phyloP scores from a whole-genome alignment of 2,329 filamentous ascomycete species.

The Fusarium nurragi region DNA sequence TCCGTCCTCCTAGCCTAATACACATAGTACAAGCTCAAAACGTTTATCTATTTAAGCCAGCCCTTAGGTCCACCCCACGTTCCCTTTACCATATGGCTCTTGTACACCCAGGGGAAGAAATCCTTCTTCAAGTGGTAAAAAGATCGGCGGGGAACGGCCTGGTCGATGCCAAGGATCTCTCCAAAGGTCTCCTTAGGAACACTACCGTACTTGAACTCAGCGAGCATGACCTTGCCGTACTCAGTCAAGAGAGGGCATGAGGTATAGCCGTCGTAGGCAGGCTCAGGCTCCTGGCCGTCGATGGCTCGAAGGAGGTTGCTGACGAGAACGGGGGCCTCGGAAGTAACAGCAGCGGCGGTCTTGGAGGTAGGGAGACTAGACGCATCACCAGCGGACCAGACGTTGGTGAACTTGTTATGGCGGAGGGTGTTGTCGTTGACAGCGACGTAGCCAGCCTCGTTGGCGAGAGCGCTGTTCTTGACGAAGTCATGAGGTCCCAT shows the following conservation, averaged over 20 bases:
- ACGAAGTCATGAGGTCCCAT: conserved; percentile 66
- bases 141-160: conserved; percentile 61
- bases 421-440: conserved; percentile 63
- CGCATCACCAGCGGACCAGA: conserved; percentile 68
- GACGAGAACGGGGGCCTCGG: conserved; percentile 62
- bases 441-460: conserved; percentile 66
- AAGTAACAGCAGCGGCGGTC: conserved; percentile 63
- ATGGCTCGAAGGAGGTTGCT: conserved; percentile 56
- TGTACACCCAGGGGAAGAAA: conserved; percentile 75
- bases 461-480: conserved; percentile 62
- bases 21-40: conserved; percentile 16
- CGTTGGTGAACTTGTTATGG: conserved; percentile 64
- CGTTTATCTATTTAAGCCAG: conserved; percentile 46
- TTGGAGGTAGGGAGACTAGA: conserved; percentile 68
- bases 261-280: conserved; percentile 64
- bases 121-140: conserved; percentile 74
- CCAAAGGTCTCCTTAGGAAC: conserved; percentile 71
- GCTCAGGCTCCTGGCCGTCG: conserved; percentile 57
- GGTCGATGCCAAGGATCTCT: conserved; percentile 64
- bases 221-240: conserved; percentile 70
- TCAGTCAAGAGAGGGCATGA: conserved; percentile 64
- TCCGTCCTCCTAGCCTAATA: conserved; percentile 15
- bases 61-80: conserved; percentile 70
- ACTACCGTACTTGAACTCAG: conserved; percentile 72
- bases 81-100: conserved; percentile 67